Base-by-base conservation (phyloP, 2,329 filamentous ascomycete species). In the Byssoonygena ceratinophila region DNA sequence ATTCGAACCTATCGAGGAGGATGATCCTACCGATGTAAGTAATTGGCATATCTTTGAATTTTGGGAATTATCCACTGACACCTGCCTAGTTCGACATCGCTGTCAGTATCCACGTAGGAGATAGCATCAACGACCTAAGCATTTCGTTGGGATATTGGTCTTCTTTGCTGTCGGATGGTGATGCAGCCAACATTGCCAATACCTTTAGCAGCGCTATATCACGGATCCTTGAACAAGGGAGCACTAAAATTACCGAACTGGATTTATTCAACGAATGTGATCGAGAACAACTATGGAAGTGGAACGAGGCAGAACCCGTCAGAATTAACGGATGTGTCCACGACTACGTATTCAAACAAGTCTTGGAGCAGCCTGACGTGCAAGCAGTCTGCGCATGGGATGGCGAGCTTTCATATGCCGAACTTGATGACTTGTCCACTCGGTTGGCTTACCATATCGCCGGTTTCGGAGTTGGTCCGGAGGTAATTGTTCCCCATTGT, bases 271-370 rank as follows among this genome's bases (percentile, higher is more conserved):
- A 27, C 4, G 20, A 47, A 5, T 6, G 18, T 25, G n/a, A 29
- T 16, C 18, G 6, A 6, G 46, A 55, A 12, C 58, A 64, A 14
- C 63, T 70, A 12, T 52, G 56, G 6, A 44, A 51, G 5, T 69
- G 66, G 66, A 70, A 70, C 45, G 20, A 39, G 5, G 48, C 18
- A 14, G 36, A 23, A 16, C 53, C 49, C 12, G 9, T 16, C 11
- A 18, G 23, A n/a, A 25, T 55, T 20, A 34, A 53, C 31, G 46
- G 45, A 22, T 51, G 52, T 39, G 52, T 60, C 16, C 59, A 61
- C 43, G 56, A 61, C 6, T 23, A 58, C n/a, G 50, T 63, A 25
- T 37, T 37, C 11, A 31, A 54, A 25, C 54, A 46, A 31, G 57
- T 47, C 6, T n/a, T 40, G 16, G 18, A 41, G 4, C 39, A 52